phyloP scores from a whole-genome alignment of 208 protist species.

The Acanthamoeba sp. region DNA sequence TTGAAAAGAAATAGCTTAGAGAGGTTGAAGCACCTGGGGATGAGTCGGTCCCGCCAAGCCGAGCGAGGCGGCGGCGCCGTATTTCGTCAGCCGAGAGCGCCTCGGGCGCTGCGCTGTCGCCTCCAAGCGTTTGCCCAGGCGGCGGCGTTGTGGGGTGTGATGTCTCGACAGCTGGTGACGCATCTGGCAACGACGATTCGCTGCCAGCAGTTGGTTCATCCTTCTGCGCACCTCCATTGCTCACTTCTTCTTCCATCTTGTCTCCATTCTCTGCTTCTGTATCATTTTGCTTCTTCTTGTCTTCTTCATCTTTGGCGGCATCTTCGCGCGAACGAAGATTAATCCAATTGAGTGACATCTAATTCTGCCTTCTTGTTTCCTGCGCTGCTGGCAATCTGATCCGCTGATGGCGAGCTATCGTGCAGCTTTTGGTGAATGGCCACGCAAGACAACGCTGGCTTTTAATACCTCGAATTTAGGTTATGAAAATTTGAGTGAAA shows the following conservation, averaged over 20 bases:
- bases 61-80: constrained; percentile 10
- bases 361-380: too few species aligned
- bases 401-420: too few species aligned
- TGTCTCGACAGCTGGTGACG: neutral
- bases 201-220: neutral
- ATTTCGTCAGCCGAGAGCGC: constrained; percentile 31
- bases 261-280: neutral
- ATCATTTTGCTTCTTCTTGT: neutral
- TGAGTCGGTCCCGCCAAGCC: neutral
- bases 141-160: neutral
- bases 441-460: too few species aligned
- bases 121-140: neutral
- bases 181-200: neutral
- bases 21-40: neutral
- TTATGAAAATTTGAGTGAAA: too few species aligned
- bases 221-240: neutral
- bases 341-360: constrained; percentile 42
- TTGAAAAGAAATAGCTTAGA: neutral
- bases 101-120: neutral
- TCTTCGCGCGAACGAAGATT: constrained; percentile 37
- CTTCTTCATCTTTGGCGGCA: neutral
- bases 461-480: too few species aligned
- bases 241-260: constrained; percentile 41
- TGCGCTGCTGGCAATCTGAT: too few species aligned
- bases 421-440: too few species aligned